A percentile compares a stretch with the other conserved stretches of the same genome.
These are phyloP conservation scores for Metarhizium album DNA, from an alignment of 2,329 filamentous ascomycete species.

Conservation along the genomic window DNA sequence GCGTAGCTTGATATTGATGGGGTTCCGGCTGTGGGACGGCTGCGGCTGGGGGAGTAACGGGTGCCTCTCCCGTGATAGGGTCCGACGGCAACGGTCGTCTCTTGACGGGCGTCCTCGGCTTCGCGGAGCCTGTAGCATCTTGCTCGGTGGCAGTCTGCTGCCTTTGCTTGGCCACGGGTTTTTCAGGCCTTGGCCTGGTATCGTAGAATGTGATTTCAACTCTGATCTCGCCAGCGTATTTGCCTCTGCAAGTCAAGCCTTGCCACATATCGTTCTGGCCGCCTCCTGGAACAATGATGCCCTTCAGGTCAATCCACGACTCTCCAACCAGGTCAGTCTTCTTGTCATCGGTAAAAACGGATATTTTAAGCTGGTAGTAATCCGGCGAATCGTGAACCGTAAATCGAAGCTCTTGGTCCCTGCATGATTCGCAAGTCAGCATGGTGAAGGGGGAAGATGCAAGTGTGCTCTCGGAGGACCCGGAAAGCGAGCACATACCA, in stretches of 20 bases:
- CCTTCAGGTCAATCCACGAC: conserved; percentile 73
- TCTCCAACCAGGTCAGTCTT: conserved; percentile 95
- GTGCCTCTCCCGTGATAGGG: conserved; percentile 49
- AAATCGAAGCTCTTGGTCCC: conserved; percentile 96
- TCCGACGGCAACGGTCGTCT: conserved; percentile 75
- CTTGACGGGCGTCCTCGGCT: conserved; percentile 57
- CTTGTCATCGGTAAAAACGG: conserved; percentile 97
- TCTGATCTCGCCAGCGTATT: conserved; percentile 90
- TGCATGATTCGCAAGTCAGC: conserved; percentile 29
- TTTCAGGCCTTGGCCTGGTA: conserved; percentile 69
- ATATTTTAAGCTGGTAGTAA: conserved; percentile 91
- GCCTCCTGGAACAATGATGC: conserved; percentile 73
- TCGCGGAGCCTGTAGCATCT: conserved; percentile 25
- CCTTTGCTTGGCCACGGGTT: conserved; percentile 46
- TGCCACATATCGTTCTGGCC: conserved; percentile 96
- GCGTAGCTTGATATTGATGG: conserved; percentile 36
- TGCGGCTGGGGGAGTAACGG: conserved; percentile 15
- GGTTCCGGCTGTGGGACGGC: conserved; percentile 24
- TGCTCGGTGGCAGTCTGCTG: conserved; percentile 24
- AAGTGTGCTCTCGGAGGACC: not conserved
- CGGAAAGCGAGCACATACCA: conserved; percentile 59
- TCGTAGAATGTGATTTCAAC: conserved; percentile 98
- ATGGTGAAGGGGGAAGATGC: not conserved
- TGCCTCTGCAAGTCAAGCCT: conserved; percentile 73
- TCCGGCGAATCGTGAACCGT: conserved; percentile 92